A percentile compares a stretch with the other conserved stretches of the same genome.
These are phyloP conservation scores for Amylostereum chailletii DNA, from an alignment of 1,284 basidiomycete genomes.

Conservation along the genomic window DNA sequence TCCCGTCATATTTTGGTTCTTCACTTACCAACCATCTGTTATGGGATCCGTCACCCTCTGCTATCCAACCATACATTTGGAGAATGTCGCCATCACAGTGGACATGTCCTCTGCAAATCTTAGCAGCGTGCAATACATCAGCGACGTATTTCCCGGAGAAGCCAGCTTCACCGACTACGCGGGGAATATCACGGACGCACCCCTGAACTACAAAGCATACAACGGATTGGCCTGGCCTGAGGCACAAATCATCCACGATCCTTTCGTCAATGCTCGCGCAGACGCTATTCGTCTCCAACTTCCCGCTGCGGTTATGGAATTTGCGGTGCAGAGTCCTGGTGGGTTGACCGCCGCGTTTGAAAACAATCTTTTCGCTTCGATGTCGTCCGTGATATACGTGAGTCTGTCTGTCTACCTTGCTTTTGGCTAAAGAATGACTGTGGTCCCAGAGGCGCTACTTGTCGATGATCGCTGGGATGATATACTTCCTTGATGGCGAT, in stretches of 20 bases:
- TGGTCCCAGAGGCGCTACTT: no score
- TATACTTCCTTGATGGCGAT: no score
- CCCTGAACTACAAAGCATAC: conserved; percentile 36
- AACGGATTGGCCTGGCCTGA: conserved; percentile 40
- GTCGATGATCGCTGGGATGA: no score
- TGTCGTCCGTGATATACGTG: conserved; percentile 39
- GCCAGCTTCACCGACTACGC: conserved; percentile 27
- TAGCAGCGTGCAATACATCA: conserved; percentile 30
- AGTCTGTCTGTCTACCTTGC: conserved; percentile 12
- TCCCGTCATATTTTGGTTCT: conserved; percentile 51
- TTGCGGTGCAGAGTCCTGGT: conserved; percentile 26
- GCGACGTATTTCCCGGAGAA: conserved; percentile 19
- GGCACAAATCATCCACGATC: conserved; percentile 24
- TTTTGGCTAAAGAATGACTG: no score
- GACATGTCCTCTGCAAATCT: conserved; percentile 19
- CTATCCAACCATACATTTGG: conserved; percentile 30
- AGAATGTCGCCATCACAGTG: conserved; percentile 24
- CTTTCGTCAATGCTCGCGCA: conserved; percentile 23
- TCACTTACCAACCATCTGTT: conserved; percentile 29
- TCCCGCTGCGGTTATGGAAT: conserved; percentile 41
- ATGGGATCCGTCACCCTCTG: conserved; percentile 37
- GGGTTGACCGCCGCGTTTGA: conserved; percentile 31
- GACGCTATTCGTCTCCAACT: conserved; percentile 36
- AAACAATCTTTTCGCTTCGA: conserved; percentile 26
- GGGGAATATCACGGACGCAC: conserved; percentile 33